Base-by-base conservation (phyloP, 345 rosid species). In the Corymbia maculata region DNA sequence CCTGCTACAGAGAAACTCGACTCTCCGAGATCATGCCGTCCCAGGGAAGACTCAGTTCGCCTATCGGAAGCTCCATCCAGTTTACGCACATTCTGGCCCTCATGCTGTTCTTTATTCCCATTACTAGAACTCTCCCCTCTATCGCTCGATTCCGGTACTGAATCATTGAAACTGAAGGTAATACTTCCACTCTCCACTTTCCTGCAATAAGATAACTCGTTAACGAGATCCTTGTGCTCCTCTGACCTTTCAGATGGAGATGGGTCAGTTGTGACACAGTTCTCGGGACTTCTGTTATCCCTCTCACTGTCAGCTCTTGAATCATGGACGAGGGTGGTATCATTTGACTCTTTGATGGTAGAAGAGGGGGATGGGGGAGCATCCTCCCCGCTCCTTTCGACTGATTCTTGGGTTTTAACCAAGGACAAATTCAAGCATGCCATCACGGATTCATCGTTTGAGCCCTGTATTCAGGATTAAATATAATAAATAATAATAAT, bases 1-100 rank as follows among this genome's bases (percentile, higher is more conserved):
- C 91, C 97, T 47, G 95, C 89, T 85, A 32, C 91, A 5, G 98
- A 95, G 93, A 96, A 97, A 91, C 98, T 96, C 4, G 98, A 88
- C 92, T 96, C 99, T n/a, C 98, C 96, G 26, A 88, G 87, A 85
- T 90, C 24, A 5, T 82, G 87, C 5, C 91, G 91, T 89, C 90
- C 88, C 22, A 32, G 91, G 75, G 91, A 88, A 52, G 94, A 89
- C 53, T 88, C 75, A 42, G 91, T 66, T 53, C 87, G 92, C 24
- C 91, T 87, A 21, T 87, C 30, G 9, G 89, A 32, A 51, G 70
- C 70, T 45, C 89, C 92, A 26, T 90, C 93, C 10, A 50, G 85
- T 88, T 75, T 88, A 70, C 88, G 86, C 21, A 52, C 64, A 68
- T 42, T 89, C 85, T 59, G 88, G 86, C 88, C 59, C 64, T 86